Percentiles rank a stretch among this genome's conserved stretches.
These are phyloP conservation scores for Coemansia sp. DNA, from an alignment of 192 early-diverging fungal species.

Conservation along the genomic window DNA sequence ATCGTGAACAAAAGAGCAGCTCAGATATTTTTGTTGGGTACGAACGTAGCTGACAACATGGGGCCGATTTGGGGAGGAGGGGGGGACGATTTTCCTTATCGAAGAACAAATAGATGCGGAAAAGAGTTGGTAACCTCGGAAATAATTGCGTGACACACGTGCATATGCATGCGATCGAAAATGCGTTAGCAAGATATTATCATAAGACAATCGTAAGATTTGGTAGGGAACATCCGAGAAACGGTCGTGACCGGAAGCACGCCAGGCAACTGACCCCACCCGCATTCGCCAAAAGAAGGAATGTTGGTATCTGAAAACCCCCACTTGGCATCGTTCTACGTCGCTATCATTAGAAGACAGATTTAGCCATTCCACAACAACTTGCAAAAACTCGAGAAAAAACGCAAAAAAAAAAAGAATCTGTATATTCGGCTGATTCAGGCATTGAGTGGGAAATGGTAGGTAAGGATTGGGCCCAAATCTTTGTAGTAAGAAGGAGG, in stretches of 20 bases:
- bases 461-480: not conserved
- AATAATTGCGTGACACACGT: not conserved
- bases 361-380: too few species aligned
- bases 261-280: not conserved
- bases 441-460: not conserved
- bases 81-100: not conserved
- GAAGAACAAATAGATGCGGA: not conserved
- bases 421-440: too few species aligned
- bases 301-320: not conserved
- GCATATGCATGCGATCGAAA: slow-evolving; percentile 4
- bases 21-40: too few species aligned
- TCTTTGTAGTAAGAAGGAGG: not conserved
- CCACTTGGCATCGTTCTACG: too few species aligned
- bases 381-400: too few species aligned
- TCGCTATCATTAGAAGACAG: too few species aligned
- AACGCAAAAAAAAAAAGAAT: too few species aligned
- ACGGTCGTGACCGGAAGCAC: not conserved
- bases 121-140: not conserved
- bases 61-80: too few species aligned
- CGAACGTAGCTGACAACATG: not conserved
- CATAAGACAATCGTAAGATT: not conserved
- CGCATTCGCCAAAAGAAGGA: not conserved
- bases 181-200: not conserved
- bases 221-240: not conserved
- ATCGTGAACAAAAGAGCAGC: too few species aligned